Evolutionary conservation across 768 basidiomycete species (phyloP).

Genomic region (Suillus decipiens): DNA sequence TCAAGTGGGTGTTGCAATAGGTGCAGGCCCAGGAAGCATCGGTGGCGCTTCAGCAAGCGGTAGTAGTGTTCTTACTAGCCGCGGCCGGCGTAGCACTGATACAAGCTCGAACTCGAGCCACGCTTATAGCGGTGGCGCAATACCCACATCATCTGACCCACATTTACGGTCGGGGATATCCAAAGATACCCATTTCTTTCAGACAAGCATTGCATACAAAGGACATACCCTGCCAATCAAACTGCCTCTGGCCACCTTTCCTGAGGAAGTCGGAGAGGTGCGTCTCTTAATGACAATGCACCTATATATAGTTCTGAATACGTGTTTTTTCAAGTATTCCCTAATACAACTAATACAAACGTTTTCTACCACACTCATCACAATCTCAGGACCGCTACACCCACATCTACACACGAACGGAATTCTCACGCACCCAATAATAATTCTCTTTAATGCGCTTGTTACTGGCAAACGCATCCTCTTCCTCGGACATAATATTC

Average conservation of each 20-base stretch:
- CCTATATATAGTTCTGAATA: slow-evolving; percentile 15
- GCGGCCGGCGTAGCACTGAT: slow-evolving; percentile 67
- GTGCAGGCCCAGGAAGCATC: slow-evolving; percentile 48
- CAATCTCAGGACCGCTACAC: slow-evolving; percentile 73
- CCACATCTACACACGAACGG: slow-evolving; percentile 95
- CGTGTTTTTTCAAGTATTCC: slow-evolving; percentile 65
- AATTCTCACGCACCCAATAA: slow-evolving; percentile 87
- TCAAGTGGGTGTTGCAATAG: slow-evolving; percentile 38
- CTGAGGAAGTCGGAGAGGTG: slow-evolving; percentile 97
- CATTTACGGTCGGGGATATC: slow-evolving; percentile 49
- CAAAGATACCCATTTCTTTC: slow-evolving; percentile 94
- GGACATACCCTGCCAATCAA: slow-evolving; percentile 86
- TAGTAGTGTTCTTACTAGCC: slow-evolving; percentile 44
- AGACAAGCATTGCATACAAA: slow-evolving; percentile 82
- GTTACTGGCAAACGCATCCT: slow-evolving; percentile 95
- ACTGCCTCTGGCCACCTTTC: slow-evolving; percentile 85
- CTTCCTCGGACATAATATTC: slow-evolving; percentile 87
- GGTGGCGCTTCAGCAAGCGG: slow-evolving; percentile 32
- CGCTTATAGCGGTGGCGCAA: slow-evolving; percentile 35
- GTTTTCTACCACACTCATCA: slow-evolving; percentile 63
- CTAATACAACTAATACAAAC: slow-evolving; percentile 87
- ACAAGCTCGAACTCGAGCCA: slow-evolving; percentile 74
- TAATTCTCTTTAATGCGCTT: slow-evolving; percentile 94
- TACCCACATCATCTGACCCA: slow-evolving; percentile 47
- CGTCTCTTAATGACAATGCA: slow-evolving; percentile 33